These are phyloP conservation scores for Neofusicoccum cordaticola DNA, from an alignment of 2,329 filamentous ascomycete species.

Conservation along the genomic window DNA sequence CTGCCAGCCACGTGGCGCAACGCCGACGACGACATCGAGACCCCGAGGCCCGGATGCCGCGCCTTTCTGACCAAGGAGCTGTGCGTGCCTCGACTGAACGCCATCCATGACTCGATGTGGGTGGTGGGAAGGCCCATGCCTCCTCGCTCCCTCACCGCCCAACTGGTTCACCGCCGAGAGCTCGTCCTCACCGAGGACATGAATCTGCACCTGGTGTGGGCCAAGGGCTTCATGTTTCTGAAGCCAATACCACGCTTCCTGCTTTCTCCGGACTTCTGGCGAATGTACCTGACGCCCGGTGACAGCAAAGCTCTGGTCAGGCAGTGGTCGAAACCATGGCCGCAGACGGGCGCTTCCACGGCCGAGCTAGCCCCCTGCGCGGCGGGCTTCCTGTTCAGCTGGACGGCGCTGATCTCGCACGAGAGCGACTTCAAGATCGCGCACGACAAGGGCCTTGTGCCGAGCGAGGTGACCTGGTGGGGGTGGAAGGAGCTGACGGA, in stretches of 20 bases:
- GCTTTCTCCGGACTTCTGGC: constrained; percentile 32
- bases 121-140: background rate
- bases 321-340: too few species aligned
- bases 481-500: background rate
- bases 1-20: too few species aligned
- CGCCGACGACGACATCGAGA: too few species aligned
- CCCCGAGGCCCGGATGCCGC: too few species aligned
- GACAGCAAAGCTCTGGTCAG: too few species aligned
- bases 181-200: constrained; percentile 17
- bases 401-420: constrained; percentile 36
- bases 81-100: background rate
- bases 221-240: constrained; percentile 28
- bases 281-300: background rate
- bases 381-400: constrained; percentile 38
- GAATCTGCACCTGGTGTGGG: constrained; percentile 16
- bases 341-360: too few species aligned
- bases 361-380: background rate
- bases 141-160: constrained; percentile 15
- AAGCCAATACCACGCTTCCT: constrained; percentile 36
- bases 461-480: constrained; percentile 21
- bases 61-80: background rate
- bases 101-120: background rate
- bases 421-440: constrained; percentile 37
- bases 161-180: background rate
- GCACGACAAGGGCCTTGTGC: constrained; percentile 29